These are phyloP conservation scores for Lasiodiplodia citricola DNA, from an alignment of 2,329 filamentous ascomycete genomes.

Conservation along the genomic window DNA sequence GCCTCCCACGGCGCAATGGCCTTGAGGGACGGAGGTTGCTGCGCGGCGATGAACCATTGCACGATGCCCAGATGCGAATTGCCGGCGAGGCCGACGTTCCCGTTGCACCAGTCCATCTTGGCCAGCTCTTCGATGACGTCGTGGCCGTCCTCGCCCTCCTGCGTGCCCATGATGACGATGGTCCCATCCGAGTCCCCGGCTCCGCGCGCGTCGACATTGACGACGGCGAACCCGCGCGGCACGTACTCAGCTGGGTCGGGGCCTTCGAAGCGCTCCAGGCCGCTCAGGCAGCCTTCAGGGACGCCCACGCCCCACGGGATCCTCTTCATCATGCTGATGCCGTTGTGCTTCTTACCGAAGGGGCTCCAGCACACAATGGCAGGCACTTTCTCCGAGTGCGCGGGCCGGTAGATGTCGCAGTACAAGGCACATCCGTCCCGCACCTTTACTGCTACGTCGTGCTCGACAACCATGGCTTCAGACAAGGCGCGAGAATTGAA, in stretches of 20 bases:
- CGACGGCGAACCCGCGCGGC: constrained; percentile 41
- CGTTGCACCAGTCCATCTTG: constrained; percentile 52
- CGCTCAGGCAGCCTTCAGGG: too few relatives aligned
- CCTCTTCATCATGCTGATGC: too few relatives aligned
- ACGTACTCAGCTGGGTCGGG: constrained; percentile 41
- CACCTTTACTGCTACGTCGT: constrained; percentile 51
- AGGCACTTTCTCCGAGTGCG: constrained; percentile 43
- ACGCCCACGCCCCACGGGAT: too few relatives aligned
- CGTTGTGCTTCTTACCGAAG: constrained; percentile 47
- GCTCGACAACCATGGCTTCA: constrained; percentile 39
- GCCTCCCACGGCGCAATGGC: constrained; percentile 9
- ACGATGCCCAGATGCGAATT: constrained; percentile 52
- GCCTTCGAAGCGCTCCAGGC: too few relatives aligned
- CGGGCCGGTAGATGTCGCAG: constrained; percentile 52
- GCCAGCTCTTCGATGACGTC: constrained; percentile 53
- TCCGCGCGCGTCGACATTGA: constrained; percentile 41
- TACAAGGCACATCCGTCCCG: constrained; percentile 51
- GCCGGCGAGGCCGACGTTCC: constrained; percentile 38
- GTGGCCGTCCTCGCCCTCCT: constrained; percentile 46
- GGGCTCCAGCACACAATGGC: constrained; percentile 52
- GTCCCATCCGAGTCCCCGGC: constrained; percentile 41
- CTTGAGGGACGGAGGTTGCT: constrained; percentile 13
- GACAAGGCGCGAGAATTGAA: constrained; percentile 29
- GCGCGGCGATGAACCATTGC: constrained; percentile 35
- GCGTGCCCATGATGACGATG: constrained; percentile 17